These are phyloP conservation scores for Podospora pseudocomata DNA, from an alignment of 495 filamentous ascomycete genomes.

Conservation along the genomic window DNA sequence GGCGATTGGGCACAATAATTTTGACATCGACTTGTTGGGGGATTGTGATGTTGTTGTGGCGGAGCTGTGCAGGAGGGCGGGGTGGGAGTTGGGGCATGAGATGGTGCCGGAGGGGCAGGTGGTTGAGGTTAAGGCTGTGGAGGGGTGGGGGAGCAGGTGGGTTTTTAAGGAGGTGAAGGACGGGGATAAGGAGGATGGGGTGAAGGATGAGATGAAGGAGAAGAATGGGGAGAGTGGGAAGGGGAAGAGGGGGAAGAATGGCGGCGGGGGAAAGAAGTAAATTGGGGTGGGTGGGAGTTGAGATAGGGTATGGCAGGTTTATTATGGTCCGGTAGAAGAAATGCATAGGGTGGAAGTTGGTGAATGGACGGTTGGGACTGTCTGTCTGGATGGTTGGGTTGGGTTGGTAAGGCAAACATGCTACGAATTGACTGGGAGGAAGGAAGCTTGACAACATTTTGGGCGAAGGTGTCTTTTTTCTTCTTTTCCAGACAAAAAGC, in stretches of 20 bases:
- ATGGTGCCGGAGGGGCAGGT: constrained; percentile 72
- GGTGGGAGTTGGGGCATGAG: constrained; percentile 84
- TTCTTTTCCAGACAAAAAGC: neutral
- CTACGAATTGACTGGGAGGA: no score
- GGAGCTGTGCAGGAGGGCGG: constrained; percentile 79
- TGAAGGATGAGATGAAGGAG: neutral
- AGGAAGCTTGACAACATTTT: no score
- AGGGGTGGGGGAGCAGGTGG: neutral
- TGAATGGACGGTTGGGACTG: no score
- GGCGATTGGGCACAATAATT: constrained; percentile 83
- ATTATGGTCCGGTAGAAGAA: no score
- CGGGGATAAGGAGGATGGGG: neutral
- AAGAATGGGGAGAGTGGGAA: neutral
- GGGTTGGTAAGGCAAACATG: no score
- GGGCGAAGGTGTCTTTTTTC: no score
- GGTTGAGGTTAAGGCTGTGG: constrained; percentile 36
- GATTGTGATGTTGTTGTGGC: constrained; percentile 90
- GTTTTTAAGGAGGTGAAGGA: constrained; percentile 4
- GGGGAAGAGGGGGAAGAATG: neutral
- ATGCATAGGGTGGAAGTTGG: no score
- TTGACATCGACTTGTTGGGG: constrained; percentile 91
- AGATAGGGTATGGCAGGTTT: no score
- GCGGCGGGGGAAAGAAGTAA: neutral
- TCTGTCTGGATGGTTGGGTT: no score
- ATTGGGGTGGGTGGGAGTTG: neutral